Base-by-base conservation (phyloP, 768 basidiomycete genomes). In the Heimioporus sp. region DNA sequence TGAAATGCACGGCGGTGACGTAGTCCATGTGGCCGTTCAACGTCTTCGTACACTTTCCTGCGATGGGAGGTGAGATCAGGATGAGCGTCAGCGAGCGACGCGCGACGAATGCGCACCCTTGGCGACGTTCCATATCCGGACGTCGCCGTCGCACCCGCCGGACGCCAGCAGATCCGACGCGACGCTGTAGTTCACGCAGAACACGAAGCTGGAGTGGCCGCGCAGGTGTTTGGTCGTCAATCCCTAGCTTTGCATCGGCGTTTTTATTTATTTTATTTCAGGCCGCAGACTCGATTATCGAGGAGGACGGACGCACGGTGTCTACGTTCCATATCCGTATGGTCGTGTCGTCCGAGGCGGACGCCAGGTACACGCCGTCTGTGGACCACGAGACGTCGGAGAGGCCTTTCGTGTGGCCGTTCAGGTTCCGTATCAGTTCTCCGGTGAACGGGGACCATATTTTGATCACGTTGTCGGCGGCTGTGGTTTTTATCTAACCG, bases 1-100 rank as follows among this genome's bases (percentile, higher is more conserved):
- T 96, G 75, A 96, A 99, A 65, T 92, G 87, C 3, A 98, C 93
- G 3, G 91, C 90, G 12, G 93, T 95, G 24, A 98, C 92, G 53
- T 90, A 95, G 70, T 98, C 96, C 43, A 94, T 77, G 67, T 98
- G 96, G 1, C 92, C 96, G 54, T 92, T 90, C 20, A 99, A 66
- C 2, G 87, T 90, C 68, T 91, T 87, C 69, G 92, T 78, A 62
- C 86, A 89, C 64, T 82, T 89, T 17, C 92, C 96, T n/a, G n/a
- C n/a, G n/a, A n/a, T n/a, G n/a, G n/a, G n/a, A n/a, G n/a, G n/a
- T n/a, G n/a, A n/a, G n/a, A n/a, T n/a, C n/a, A n/a, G n/a, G n/a
- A n/a, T n/a, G n/a, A n/a, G n/a, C n/a, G n/a, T n/a, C n/a, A n/a
- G n/a, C n/a, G n/a, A n/a, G n/a, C n/a, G n/a, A n/a, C n/a, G n/a